A percentile compares a stretch with the other conserved stretches of the same genome.
Evolutionary conservation across 495 filamentous ascomycete species (phyloP).

Genomic region (Aspergillus carlsbadensis): DNA sequence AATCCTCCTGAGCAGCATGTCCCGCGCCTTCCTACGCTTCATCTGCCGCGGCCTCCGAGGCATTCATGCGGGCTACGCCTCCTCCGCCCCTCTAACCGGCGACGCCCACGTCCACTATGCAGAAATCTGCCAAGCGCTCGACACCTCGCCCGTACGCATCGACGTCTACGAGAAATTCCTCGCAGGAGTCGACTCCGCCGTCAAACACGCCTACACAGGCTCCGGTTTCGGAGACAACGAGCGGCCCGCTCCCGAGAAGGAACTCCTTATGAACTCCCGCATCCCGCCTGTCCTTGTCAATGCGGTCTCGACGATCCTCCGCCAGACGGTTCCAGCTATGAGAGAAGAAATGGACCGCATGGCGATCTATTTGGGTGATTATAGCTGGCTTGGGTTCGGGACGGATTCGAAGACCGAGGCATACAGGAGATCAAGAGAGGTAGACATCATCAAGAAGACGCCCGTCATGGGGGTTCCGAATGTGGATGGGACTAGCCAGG

Average conservation of each 20-base stretch:
- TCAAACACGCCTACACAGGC: constrained; percentile 46
- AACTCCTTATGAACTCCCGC: constrained; percentile 45
- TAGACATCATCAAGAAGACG: constrained; percentile 49
- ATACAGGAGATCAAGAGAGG: constrained; percentile 35
- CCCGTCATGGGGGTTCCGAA: constrained; percentile 21
- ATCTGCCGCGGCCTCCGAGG: constrained; percentile 62
- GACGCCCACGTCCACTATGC: constrained; percentile 42
- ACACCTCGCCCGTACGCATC: constrained; percentile 42
- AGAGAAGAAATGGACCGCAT: constrained; percentile 47
- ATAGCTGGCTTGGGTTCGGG: constrained; percentile 50
- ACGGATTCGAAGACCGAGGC: constrained; percentile 37
- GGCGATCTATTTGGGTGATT: constrained; percentile 48
- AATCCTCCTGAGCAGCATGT: constrained; percentile 69
- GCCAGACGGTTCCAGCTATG: constrained; percentile 37
- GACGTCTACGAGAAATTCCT: constrained; percentile 52
- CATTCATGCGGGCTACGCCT: constrained; percentile 36
- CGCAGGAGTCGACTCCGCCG: constrained; percentile 44
- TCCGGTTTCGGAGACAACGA: constrained; percentile 48
- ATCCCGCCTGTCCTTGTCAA: constrained; percentile 44
- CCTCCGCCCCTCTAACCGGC: constrained; percentile 27
- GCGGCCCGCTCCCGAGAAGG: constrained; percentile 45
- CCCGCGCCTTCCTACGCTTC: constrained; percentile 67
- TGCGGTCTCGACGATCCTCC: constrained; percentile 43
- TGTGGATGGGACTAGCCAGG: not conserved
- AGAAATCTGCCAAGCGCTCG: constrained; percentile 42